Conservation (phyloP, 495 filamentous ascomycete species). For the Rhizodiscina lignyota region DNA sequence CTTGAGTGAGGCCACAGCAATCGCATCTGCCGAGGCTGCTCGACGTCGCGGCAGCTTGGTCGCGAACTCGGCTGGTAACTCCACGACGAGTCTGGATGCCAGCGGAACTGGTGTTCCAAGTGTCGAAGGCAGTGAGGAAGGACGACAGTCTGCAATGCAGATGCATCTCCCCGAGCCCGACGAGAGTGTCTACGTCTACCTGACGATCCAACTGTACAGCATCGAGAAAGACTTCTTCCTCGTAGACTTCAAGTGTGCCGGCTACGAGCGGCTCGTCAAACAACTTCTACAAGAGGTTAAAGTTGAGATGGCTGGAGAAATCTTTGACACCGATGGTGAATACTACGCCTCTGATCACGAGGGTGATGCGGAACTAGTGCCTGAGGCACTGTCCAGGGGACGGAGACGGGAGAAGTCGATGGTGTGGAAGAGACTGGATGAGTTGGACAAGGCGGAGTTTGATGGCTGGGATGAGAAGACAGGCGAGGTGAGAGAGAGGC, state of each 20-base stretch:
- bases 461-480: slow-evolving; percentile 14
- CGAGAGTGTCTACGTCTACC: slow-evolving; percentile 59
- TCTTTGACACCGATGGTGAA: slow-evolving; percentile 8
- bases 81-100: not conserved
- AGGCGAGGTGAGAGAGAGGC: slow-evolving; percentile 17
- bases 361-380: not conserved
- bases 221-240: slow-evolving; percentile 87
- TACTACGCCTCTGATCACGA: slow-evolving; percentile 13
- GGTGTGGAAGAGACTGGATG: slow-evolving; percentile 10
- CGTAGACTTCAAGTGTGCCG: slow-evolving; percentile 98
- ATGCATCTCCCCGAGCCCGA: slow-evolving; percentile 9
- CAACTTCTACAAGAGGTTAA: slow-evolving; percentile 16
- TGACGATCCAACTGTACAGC: slow-evolving; percentile 93
- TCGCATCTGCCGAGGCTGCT: slow-evolving; percentile 12
- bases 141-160: not conserved
- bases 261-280: slow-evolving; percentile 67
- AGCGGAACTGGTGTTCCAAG: not conserved
- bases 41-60: slow-evolving; percentile 29
- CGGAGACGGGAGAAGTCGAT: no score
- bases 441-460: no score
- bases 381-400: slow-evolving; percentile 9
- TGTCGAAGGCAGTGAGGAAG: not conserved
- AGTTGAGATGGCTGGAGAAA: slow-evolving; percentile 2
- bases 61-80: slow-evolving; percentile 13
- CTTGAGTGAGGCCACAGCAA: slow-evolving; percentile 20